Evolutionary conservation across 2,329 filamentous ascomycete species (phyloP).

Genomic region (Trichoderma guizhouense): DNA sequence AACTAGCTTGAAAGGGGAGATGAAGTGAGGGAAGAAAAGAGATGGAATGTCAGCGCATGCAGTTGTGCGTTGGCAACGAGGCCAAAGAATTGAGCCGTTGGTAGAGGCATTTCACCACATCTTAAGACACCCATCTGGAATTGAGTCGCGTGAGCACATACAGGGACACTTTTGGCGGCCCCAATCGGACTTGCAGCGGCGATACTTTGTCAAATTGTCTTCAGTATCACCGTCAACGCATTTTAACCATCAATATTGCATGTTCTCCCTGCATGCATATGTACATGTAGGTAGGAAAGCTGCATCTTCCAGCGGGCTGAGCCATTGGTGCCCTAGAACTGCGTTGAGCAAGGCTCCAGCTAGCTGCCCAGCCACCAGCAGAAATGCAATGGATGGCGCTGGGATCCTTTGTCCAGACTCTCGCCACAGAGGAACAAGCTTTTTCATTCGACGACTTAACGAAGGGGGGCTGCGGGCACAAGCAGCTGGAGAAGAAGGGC

Average conservation of each 20-base stretch:
- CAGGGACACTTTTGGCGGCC: background rate
- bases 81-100: background rate
- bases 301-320: background rate
- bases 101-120: background rate
- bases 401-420: background rate
- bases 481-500: background rate
- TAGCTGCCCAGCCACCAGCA: background rate
- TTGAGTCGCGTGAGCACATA: background rate
- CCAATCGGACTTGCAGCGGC: background rate
- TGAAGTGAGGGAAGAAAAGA: background rate
- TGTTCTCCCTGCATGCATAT: background rate
- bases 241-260: background rate
- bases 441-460: background rate
- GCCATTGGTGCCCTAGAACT: background rate
- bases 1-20: background rate
- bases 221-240: background rate
- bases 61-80: background rate
- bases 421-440: background rate
- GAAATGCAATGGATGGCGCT: background rate
- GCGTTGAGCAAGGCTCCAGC: background rate
- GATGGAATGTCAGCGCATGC: background rate
- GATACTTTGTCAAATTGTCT: background rate
- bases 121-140: background rate
- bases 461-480: background rate
- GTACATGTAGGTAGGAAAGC: background rate